These are phyloP conservation scores for Fusarium sp. DNA, from an alignment of 2,329 filamentous ascomycete genomes.

Conservation along the genomic window DNA sequence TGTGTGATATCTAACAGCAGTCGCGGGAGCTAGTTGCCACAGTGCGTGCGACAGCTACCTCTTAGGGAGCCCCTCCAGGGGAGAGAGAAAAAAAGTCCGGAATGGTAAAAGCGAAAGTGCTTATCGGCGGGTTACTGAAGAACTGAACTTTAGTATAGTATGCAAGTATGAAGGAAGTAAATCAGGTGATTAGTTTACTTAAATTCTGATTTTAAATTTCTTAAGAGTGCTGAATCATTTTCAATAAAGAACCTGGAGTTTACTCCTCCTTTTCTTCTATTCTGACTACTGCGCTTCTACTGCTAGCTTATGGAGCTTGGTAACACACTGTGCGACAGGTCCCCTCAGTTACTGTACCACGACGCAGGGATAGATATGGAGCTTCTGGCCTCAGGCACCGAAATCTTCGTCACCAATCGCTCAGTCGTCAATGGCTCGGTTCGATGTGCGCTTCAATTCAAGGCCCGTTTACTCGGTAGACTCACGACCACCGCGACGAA, in stretches of 20 bases:
- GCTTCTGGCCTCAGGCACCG: conserved; percentile 40
- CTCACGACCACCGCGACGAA: conserved; percentile 27
- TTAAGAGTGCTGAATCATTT: background rate
- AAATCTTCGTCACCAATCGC: conserved; percentile 39
- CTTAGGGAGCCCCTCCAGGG: background rate
- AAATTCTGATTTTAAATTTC: background rate
- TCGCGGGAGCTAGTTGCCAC: conserved; percentile 42
- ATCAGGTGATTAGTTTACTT: background rate
- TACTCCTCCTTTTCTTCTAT: background rate
- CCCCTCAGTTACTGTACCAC: conserved; percentile 13
- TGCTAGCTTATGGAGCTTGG: background rate
- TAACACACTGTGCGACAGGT: conserved; percentile 2
- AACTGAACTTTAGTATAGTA: background rate
- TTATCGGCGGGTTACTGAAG: background rate
- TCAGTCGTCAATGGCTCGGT: conserved; percentile 43
- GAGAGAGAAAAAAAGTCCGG: background rate
- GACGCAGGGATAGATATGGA: conserved; percentile 30
- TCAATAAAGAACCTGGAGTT: background rate
- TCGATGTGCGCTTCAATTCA: conserved; percentile 42
- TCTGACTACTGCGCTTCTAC: background rate
- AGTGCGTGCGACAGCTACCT: conserved; percentile 41
- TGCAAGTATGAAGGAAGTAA: background rate
- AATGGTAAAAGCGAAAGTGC: background rate
- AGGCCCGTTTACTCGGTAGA: conserved; percentile 37
- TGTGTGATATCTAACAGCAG: conserved; percentile 35